Evolutionary conservation across 371 early-diverging fungal species (phyloP).

Genomic region (Synchytrium microbalum): DNA sequence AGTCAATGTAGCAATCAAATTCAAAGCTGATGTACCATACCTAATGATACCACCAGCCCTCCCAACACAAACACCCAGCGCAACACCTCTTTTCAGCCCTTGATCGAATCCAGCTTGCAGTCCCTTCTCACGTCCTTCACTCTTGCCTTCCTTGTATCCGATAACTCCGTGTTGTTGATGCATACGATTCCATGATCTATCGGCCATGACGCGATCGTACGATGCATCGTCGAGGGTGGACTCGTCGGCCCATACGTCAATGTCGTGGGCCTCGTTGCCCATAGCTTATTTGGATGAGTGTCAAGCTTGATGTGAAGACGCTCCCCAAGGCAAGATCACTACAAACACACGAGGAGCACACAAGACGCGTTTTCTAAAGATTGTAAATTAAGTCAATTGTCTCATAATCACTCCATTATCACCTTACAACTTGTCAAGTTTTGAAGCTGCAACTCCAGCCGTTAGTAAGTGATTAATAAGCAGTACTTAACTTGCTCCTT

Average conservation of each 20-base stretch:
- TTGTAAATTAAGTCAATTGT: too few relatives aligned
- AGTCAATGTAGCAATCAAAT: background rate
- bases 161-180: slow-evolving; percentile 7
- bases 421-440: too few relatives aligned
- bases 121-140: slow-evolving; percentile 7
- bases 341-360: too few relatives aligned
- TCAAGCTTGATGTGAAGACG: too few relatives aligned
- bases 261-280: too few relatives aligned
- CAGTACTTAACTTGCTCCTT: too few relatives aligned
- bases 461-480: too few relatives aligned
- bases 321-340: too few relatives aligned
- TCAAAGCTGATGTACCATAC: background rate
- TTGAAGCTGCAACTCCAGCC: too few relatives aligned
- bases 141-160: slow-evolving; percentile 14
- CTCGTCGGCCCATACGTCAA: background rate
- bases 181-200: slow-evolving; percentile 9
- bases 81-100: slow-evolving; percentile 5
- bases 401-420: too few relatives aligned
- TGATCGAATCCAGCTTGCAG: slow-evolving; percentile 14
- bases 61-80: background rate
- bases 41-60: background rate
- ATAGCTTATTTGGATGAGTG: too few relatives aligned
- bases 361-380: too few relatives aligned
- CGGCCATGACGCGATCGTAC: slow-evolving; percentile 10
- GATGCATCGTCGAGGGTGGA: background rate